A percentile compares a stretch with the other conserved stretches of the same genome.
These are phyloP conservation scores for Xylariales sp. DNA, from an alignment of 2,329 filamentous ascomycete genomes.

Conservation along the genomic window DNA sequence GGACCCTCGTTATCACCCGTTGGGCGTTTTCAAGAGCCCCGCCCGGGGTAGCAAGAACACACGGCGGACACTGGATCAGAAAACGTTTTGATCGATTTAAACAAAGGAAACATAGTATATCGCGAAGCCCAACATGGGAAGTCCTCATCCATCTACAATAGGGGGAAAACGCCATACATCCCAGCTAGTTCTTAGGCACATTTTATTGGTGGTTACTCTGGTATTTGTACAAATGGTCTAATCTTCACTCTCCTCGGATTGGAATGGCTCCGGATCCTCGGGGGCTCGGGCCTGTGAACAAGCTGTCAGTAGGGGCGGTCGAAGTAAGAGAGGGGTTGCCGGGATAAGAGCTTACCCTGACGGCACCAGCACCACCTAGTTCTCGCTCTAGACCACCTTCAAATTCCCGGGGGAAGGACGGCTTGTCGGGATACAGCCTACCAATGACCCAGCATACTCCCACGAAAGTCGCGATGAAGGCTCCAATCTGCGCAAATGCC, in stretches of 20 bases:
- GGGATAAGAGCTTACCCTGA: slow-evolving; percentile 66
- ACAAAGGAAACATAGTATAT: slow-evolving; percentile 33
- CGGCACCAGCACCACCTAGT: slow-evolving; percentile 75
- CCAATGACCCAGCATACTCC: slow-evolving; percentile 75
- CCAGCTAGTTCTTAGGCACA: neutral
- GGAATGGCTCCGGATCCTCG: slow-evolving; percentile 65
- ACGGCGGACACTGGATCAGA: neutral
- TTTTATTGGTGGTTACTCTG: slow-evolving; percentile 24
- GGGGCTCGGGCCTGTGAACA: slow-evolving; percentile 62
- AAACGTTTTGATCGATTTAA: slow-evolving; percentile 8
- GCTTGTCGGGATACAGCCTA: slow-evolving; percentile 77
- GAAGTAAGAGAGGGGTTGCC: neutral
- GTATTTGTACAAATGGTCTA: slow-evolving; percentile 39
- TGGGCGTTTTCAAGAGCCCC: no score
- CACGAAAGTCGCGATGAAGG: slow-evolving; percentile 73
- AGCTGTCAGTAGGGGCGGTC: slow-evolving; percentile 18
- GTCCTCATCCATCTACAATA: slow-evolving; percentile 6
- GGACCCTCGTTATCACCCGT: no score
- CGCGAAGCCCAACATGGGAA: slow-evolving; percentile 9
- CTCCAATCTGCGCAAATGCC: slow-evolving; percentile 74
- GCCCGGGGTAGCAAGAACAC: neutral
- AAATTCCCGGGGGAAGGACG: slow-evolving; percentile 76
- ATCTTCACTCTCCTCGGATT: slow-evolving; percentile 45
- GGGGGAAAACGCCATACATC: neutral
- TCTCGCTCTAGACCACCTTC: slow-evolving; percentile 79